Base-by-base conservation (phyloP, 495 filamentous ascomycete genomes). In the Tuber magnatum region DNA sequence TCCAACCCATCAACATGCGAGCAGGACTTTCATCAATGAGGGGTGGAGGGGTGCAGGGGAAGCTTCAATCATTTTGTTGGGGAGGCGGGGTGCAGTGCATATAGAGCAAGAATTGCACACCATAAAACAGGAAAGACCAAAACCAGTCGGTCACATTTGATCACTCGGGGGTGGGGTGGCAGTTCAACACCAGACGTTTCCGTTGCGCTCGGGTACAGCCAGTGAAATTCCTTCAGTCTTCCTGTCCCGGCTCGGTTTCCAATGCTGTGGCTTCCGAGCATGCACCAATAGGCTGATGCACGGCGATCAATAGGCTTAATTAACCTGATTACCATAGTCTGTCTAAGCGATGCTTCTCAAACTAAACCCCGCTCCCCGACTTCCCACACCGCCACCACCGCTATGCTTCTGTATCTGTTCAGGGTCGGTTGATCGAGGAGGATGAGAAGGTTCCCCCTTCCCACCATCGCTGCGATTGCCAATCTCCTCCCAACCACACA, bases 401-500 rank as follows among this genome's bases (percentile, higher is more conserved):
- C 56, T 65, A 28, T 28, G 28, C 32, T 20, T 18, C 28, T 65
- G 28, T 18, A 35, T 18, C 56, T 16, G 28, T 20, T 35, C 14
- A 20, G 32, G 14, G n/a, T 35, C 28, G 56, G 56, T 18, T 28
- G 56, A 65, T 65, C 56, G 56, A 65, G 12, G 56, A 65, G 46
- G 22, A n/a, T 6, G 46, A 18, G 51, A 16, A 61, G 56, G 41
- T 70, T 70, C 48, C 18, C 35, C 71, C 74, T 69, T 70, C 73
- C 74, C 69, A 79, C 75, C 69, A 78, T 74, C 72, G 41, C 70
- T 70, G 74, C 72, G 70, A 70, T 72, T 71, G 69, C 75, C 70
- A 79, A 72, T 72, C 75, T 68, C 40, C 72, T 69, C 72, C 72
- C 70, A 73, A 43, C 65, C 70, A 70, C 28, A 18, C 48, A 35